Conservation (phyloP, 306 rosid genomes). For the Neltuma alba region DNA sequence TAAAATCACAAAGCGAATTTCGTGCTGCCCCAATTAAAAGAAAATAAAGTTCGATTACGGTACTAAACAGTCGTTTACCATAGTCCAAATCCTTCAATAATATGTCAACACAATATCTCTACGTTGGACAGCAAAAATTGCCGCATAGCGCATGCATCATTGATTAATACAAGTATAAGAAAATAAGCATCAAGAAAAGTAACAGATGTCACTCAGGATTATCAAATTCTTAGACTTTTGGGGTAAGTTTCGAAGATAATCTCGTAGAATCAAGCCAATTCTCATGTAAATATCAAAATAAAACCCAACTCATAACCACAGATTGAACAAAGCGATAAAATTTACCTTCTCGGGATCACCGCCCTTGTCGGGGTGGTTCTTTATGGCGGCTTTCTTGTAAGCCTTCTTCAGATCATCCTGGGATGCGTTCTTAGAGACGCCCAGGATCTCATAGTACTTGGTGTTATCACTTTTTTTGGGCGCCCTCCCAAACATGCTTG, state of each 20-base stretch:
- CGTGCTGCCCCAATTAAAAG: neutral
- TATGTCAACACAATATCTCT: neutral
- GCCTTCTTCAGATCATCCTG: slow-evolving; percentile 91
- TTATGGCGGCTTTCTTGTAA: slow-evolving; percentile 84
- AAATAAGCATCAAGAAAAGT: neutral
- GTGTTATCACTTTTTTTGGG: slow-evolving; percentile 75
- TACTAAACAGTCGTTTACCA: neutral
- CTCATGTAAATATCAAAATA: neutral
- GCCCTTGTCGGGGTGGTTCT: slow-evolving; percentile 92
- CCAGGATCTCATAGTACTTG: slow-evolving; percentile 71
- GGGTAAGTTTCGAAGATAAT: neutral
- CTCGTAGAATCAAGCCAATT: neutral
- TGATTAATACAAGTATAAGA: neutral
- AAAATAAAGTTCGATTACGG: neutral
- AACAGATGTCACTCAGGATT: neutral
- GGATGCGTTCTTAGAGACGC: slow-evolving; percentile 75
- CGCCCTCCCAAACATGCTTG: slow-evolving; percentile 69
- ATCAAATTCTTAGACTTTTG: neutral
- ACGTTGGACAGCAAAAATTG: neutral
- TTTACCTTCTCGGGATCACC: slow-evolving; percentile 90
- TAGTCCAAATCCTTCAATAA: neutral
- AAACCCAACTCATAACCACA: neutral
- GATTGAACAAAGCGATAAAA: neutral
- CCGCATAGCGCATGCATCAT: neutral
- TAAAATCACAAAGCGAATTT: neutral